phyloP scores from a whole-genome alignment of 371 early-diverging fungal genomes.

The Lichtheimia corymbifera region DNA sequence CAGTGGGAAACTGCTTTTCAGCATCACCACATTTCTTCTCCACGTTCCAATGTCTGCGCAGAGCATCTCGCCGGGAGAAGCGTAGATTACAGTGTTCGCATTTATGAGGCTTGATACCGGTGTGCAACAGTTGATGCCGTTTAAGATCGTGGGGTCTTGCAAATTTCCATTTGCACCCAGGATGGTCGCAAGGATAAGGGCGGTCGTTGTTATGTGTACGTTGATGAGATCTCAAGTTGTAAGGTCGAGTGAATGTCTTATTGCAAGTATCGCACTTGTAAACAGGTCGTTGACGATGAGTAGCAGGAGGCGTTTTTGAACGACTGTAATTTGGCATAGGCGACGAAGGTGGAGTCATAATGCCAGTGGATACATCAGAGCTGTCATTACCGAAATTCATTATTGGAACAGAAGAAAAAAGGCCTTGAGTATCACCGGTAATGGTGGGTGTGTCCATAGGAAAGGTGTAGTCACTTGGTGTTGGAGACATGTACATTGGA shows the following conservation, averaged over 20 bases:
- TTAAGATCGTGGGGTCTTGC: constrained; percentile 83
- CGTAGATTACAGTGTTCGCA: constrained; percentile 63
- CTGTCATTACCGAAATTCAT: neutral
- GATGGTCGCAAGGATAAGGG: constrained; percentile 60
- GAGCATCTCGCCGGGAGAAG: constrained; percentile 77
- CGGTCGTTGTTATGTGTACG: constrained; percentile 71
- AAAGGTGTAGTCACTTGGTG: neutral
- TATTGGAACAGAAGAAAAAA: neutral
- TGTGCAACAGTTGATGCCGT: constrained; percentile 66
- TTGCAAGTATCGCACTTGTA: constrained; percentile 42
- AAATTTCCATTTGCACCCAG: constrained; percentile 59
- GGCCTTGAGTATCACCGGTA: neutral
- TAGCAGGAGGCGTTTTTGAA: neutral
- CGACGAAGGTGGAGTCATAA: neutral
- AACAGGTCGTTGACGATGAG: neutral
- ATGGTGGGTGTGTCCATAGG: neutral
- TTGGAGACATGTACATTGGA: neutral
- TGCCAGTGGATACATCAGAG: too few relatives aligned
- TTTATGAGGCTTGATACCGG: constrained; percentile 59
- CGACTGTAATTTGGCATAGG: neutral
- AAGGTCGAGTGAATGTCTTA: constrained; percentile 71
- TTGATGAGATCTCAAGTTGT: constrained; percentile 76
- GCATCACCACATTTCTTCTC: constrained; percentile 24
- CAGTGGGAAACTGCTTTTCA: neutral
- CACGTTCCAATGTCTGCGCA: constrained; percentile 58